These are phyloP conservation scores for Leucosporidium creatinivorum DNA, from an alignment of 768 basidiomycete species.

Conservation along the genomic window DNA sequence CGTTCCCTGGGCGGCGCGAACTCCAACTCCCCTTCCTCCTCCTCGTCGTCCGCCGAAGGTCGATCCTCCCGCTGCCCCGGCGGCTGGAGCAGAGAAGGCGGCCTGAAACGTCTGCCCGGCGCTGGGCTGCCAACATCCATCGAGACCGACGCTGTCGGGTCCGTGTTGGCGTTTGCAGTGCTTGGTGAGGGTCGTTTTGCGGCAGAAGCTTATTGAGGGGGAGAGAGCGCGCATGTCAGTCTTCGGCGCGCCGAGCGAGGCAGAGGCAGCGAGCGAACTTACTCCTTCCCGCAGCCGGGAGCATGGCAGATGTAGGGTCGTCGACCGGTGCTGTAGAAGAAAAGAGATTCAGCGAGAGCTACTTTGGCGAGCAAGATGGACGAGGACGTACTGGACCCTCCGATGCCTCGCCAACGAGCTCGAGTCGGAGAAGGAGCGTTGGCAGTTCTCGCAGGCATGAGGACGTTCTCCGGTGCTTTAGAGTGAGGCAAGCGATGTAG, in stretches of 20 bases:
- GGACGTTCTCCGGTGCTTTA: conserved; percentile 43
- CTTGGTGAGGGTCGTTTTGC: conserved; percentile 44
- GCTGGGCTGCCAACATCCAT: no score
- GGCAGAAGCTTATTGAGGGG: conserved; percentile 37
- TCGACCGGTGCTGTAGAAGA: conserved; percentile 39
- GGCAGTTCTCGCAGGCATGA: conserved; percentile 42
- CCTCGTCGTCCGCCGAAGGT: no score
- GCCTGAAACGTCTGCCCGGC: no score
- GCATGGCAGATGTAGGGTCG: conserved; percentile 43
- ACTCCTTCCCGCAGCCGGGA: conserved; percentile 38
- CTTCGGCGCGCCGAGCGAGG: no score
- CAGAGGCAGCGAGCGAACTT: conserved; percentile 10
- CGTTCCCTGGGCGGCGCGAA: no score
- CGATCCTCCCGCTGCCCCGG: no score
- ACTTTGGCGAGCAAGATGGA: no score
- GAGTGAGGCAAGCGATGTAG: not conserved
- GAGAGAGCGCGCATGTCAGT: not conserved
- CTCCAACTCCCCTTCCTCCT: no score
- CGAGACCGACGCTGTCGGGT: conserved; percentile 16
- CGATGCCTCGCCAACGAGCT: conserved; percentile 43
- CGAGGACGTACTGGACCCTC: conserved; percentile 17
- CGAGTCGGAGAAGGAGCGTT: conserved; percentile 43
- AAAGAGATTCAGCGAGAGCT: not conserved
- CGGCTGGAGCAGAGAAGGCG: no score
- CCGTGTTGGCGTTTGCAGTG: conserved; percentile 42